Base-by-base conservation (phyloP, 1,284 basidiomycete genomes). In the Volvariella surrecta region DNA sequence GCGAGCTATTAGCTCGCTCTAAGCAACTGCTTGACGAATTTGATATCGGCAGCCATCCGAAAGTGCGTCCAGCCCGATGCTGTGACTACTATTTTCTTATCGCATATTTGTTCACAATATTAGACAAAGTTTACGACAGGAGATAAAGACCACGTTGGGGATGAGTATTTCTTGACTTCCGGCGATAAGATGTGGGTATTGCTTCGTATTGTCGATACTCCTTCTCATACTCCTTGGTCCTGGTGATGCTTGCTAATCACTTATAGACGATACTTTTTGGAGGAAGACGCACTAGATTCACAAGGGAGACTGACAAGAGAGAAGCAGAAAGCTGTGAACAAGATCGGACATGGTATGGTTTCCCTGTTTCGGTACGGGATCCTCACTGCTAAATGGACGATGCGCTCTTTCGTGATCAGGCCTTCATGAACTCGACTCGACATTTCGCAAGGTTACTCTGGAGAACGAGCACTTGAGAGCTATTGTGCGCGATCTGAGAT, bases 161-260 rank as follows among this genome's bases (percentile, higher is more conserved):
- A 98, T 57, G 79, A 89, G 19, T 98, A 98, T 61, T 99, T 99
- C 57, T 67, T 98, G 44, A 76, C 70, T 10, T 92, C 88, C 1
- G 90, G 90, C 1, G 90, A 97, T 61, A 95, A 96, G 72, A 89
- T 93, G 63, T 71, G 40, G 8, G 66, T 50, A 6, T 35, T 6
- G 34, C n/a, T 35, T 35, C 34, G 6, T 9, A n/a, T n/a, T n/a
- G n/a, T n/a, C n/a, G n/a, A n/a, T n/a, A n/a, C 30, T 21, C 6
- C 11, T 38, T 16, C 17, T 21, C 42, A 32, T 19, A 34, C 15
- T 22, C 11, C 16, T 22, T 30, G 21, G 13, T 20, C 18, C 3
- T 16, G 15, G 28, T 13, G 18, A 20, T 32, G 20, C 10, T 47
- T 13, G 18, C 32, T 19, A n/a, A 6, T 34, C 37, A 16, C 13